phyloP scores from a whole-genome alignment of 1,284 basidiomycete species.

The Leccinum subspadiceum region DNA sequence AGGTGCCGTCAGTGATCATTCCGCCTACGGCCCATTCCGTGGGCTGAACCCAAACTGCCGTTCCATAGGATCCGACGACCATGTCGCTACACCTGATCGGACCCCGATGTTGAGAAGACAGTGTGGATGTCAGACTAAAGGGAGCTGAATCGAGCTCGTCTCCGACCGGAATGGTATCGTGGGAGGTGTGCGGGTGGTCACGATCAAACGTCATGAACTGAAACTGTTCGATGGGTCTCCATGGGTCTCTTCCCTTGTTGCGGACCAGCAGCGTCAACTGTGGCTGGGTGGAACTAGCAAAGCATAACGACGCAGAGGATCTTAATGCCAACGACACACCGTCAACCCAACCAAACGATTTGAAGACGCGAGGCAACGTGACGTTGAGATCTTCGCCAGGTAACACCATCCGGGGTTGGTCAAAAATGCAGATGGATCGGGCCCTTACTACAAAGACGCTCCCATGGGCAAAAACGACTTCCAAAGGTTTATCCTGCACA shows the following conservation, averaged over 20 bases:
- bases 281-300: constrained; percentile 11
- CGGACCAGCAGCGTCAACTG: constrained; percentile 52
- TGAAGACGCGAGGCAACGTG: constrained; percentile 40
- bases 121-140: constrained; percentile 34
- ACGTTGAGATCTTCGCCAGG: constrained; percentile 16
- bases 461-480: constrained; percentile 47
- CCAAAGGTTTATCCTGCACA: constrained; percentile 44
- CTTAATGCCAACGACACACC: constrained; percentile 44
- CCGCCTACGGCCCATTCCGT: constrained; percentile 40
- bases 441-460: constrained; percentile 56
- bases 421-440: constrained; percentile 55
- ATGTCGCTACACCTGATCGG: constrained; percentile 51
- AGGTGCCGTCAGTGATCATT: constrained; percentile 26
- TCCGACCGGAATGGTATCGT: constrained; percentile 6
- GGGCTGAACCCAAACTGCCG: constrained; percentile 60
- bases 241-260: constrained; percentile 56
- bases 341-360: constrained; percentile 66
- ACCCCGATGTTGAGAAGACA: constrained; percentile 38
- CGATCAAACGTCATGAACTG: constrained; percentile 39
- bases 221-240: constrained; percentile 46
- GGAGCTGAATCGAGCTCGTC: constrained; percentile 43
- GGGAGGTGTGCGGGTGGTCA: not conserved
- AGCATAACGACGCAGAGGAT: constrained; percentile 7
- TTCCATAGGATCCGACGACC: constrained; percentile 49
- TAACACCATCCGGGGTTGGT: constrained; percentile 35